Conservation (phyloP, 192 early-diverging fungal genomes). For the Linnemannia exigua region DNA sequence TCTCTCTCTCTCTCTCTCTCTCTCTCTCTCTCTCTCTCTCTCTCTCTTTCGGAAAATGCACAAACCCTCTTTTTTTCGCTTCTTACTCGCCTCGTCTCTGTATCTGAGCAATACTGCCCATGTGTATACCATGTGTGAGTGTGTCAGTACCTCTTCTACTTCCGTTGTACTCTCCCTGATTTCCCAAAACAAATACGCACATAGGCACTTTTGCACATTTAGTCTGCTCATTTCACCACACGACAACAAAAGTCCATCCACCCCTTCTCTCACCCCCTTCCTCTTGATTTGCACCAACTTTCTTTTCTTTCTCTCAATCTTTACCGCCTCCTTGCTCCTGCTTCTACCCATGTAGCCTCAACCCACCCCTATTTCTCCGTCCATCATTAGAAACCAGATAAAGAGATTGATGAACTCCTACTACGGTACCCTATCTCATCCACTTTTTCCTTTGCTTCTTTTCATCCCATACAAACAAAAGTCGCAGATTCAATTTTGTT, state of each 20-base stretch:
- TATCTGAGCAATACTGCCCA: background rate
- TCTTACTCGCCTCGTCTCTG: background rate
- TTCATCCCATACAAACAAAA: background rate
- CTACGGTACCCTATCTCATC: background rate
- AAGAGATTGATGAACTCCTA: no score
- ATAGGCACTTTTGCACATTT: background rate
- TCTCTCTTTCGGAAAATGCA: background rate
- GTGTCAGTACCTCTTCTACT: background rate
- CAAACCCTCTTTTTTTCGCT: background rate
- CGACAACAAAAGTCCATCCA: background rate
- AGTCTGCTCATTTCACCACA: background rate
- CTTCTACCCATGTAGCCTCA: no score
- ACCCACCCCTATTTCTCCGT: background rate
- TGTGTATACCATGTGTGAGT: background rate
- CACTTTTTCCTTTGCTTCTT: background rate
- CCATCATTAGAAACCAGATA: no score
- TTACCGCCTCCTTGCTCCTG: background rate
- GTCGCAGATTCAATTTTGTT: constrained; percentile 5
- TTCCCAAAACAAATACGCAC: background rate
- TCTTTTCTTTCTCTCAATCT: background rate
- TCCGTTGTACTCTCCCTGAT: background rate
- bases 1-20: background rate
- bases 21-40: background rate
- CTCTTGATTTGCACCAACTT: no score
- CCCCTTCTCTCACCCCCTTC: no score